Conservation (phyloP, 1,284 basidiomycete species). For the Melampsora larici-populina region DNA sequence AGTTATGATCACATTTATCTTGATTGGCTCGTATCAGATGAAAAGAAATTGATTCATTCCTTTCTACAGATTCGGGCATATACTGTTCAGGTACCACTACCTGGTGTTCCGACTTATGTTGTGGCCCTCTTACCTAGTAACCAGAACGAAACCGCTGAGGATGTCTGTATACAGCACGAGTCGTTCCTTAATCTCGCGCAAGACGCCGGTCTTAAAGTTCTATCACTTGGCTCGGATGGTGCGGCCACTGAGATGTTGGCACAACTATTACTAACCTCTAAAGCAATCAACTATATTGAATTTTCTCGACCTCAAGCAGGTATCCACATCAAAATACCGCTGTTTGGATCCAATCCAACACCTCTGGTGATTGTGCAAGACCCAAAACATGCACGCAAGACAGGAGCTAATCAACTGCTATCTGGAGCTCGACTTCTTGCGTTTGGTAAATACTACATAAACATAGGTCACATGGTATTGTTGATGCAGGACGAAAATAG, state of each 20-base stretch:
- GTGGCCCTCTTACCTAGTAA: slow-evolving; percentile 15
- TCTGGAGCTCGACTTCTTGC: slow-evolving; percentile 12
- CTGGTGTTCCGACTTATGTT: too few species aligned
- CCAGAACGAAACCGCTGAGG: neutral
- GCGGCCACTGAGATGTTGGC: neutral
- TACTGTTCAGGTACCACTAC: slow-evolving; percentile 9
- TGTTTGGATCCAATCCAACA: neutral
- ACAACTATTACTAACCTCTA: neutral
- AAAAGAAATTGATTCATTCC: neutral
- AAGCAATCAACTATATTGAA: neutral
- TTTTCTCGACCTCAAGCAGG: neutral
- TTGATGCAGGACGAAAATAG: neutral
- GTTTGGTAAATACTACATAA: slow-evolving; percentile 19
- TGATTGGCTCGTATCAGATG: neutral
- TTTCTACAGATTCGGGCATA: slow-evolving; percentile 12
- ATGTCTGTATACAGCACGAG: neutral
- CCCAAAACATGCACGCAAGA: slow-evolving; percentile 31
- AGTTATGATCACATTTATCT: neutral
- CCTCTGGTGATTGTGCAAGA: slow-evolving; percentile 17
- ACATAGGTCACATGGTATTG: slow-evolving; percentile 12
- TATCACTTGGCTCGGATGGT: slow-evolving; percentile 17
- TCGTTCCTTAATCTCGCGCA: neutral
- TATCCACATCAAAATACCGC: slow-evolving; percentile 7
- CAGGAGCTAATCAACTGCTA: slow-evolving; percentile 18
- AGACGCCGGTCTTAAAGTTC: neutral